Percentiles rank a stretch among this genome's conserved stretches.
Evolutionary conservation across 805 yeast species (phyloP).

Genomic region (Debaryomyces prosopidis): DNA sequence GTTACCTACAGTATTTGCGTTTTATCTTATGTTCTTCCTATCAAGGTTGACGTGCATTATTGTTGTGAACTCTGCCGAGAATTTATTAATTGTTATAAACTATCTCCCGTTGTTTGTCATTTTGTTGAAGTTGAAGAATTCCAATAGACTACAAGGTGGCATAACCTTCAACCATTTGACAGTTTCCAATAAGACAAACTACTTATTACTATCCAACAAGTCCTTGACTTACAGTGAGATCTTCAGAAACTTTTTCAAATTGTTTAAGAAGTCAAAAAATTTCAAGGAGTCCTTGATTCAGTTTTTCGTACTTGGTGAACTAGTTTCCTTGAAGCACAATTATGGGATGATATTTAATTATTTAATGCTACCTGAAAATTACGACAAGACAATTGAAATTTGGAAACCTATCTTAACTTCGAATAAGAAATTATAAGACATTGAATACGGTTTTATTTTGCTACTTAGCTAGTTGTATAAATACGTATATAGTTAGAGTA

Average conservation of each 20-base stretch:
- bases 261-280: conserved; percentile 30
- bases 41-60: conserved; percentile 54
- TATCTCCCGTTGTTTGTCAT: conserved; percentile 87
- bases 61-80: conserved; percentile 54
- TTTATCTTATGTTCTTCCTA: conserved; percentile 71
- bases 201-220: conserved; percentile 34
- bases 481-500: background rate
- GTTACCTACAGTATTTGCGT: conserved; percentile 84
- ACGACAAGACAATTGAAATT: conserved; percentile 23
- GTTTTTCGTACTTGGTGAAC: conserved; percentile 28
- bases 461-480: background rate
- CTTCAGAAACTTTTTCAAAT: conserved; percentile 28
- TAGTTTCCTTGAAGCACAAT: conserved; percentile 23
- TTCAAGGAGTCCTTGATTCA: conserved; percentile 23
- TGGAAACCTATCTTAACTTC: conserved; percentile 19
- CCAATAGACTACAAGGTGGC: conserved; percentile 61
- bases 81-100: conserved; percentile 63
- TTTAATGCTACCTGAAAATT: conserved; percentile 36
- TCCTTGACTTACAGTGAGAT: conserved; percentile 39
- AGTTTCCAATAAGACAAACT: conserved; percentile 16
- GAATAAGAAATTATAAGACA: background rate
- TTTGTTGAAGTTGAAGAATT: conserved; percentile 75
- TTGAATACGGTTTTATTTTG: no score
- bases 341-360: conserved; percentile 28
- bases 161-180: conserved; percentile 31